Evolutionary conservation across 176 grass and related monocot genomes (phyloP).

Genomic region (Olyra latifolia): DNA sequence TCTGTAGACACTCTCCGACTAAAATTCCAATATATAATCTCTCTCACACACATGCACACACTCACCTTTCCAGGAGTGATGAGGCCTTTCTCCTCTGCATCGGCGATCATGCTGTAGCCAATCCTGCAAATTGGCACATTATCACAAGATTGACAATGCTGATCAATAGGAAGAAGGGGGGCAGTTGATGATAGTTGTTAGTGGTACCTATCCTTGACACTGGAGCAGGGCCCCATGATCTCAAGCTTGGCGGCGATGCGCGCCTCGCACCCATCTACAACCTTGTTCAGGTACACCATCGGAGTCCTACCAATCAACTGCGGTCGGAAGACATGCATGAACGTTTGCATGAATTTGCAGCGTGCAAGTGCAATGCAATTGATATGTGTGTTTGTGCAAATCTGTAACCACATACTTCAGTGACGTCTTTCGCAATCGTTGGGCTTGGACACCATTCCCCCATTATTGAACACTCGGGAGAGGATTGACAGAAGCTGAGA

Average conservation of each 20-base stretch:
- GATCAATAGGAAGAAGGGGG: no score
- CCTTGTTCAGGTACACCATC: constrained; percentile 72
- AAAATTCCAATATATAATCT: no score
- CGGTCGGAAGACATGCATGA: no score
- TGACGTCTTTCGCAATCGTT: no score
- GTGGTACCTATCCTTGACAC: constrained; percentile 67
- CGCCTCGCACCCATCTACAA: constrained; percentile 43
- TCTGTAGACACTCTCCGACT: no score
- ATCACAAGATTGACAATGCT: no score
- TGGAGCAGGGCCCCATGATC: constrained; percentile 80
- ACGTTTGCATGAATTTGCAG: no score
- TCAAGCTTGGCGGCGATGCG: constrained; percentile 65
- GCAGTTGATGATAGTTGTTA: no score
- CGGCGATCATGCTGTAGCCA: constrained; percentile 76
- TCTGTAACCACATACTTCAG: no score
- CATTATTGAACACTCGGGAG: constrained; percentile 24
- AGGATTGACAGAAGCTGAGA: background rate
- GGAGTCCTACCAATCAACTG: constrained; percentile 77
- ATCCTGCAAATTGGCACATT: constrained; percentile 36
- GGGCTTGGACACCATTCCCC: constrained; percentile 6
- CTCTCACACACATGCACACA: no score
- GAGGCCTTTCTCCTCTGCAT: constrained; percentile 66
- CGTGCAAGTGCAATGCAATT: no score
- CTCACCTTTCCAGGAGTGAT: constrained; percentile 56
- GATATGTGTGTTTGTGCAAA: no score